Base-by-base conservation (phyloP, 2,329 filamentous ascomycete genomes). In the Alternaria conjuncta region DNA sequence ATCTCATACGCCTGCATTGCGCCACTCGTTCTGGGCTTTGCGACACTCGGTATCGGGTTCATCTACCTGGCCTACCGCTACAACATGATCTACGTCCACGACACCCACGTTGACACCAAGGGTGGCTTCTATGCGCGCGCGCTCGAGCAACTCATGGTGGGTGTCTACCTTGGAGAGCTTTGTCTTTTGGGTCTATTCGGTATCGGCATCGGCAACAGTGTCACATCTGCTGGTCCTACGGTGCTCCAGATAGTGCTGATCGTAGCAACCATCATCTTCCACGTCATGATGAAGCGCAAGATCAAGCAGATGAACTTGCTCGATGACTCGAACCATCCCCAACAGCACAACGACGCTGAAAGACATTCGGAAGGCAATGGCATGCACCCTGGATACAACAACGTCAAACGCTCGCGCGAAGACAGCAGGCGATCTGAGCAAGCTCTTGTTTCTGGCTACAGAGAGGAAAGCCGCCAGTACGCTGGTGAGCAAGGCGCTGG, bases 41-140 rank as follows among this genome's bases (percentile, higher is more conserved):
- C 82, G 6, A 77, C 77, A 5, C 70, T 84, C 15, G 82, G 83
- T 13, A 72, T 85, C n/a, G 72, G 67, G 28, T 75, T 84, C 9
- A 79, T 84, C 63, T 85, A 84, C 70, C 63, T 84, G 54, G 82
- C 80, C 53, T 85, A 82, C 72, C 79, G 82, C 10, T 85, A 85
- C 76, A 84, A 83, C 61, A 76, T 84, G 65, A 77, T 85, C 12
- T 85, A 83, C 69, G 81, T 83, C n/a, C 82, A 83, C 69, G 82
- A 82, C 59, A 82, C 81, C 56, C 69, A 78, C 32, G 78, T 83
- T 58, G 83, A 85, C 61, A 85, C 83, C 30, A 81, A 82, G 61
- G 83, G 83, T 45, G 78, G 77, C 18, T 78, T 79, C 6, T 85
- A 85, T 68, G 78, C 80, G 51, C 79, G 81, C 18, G 83, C 83